Conservation (phyloP, 306 rosid genomes). For the Canavalia gladiata region DNA sequence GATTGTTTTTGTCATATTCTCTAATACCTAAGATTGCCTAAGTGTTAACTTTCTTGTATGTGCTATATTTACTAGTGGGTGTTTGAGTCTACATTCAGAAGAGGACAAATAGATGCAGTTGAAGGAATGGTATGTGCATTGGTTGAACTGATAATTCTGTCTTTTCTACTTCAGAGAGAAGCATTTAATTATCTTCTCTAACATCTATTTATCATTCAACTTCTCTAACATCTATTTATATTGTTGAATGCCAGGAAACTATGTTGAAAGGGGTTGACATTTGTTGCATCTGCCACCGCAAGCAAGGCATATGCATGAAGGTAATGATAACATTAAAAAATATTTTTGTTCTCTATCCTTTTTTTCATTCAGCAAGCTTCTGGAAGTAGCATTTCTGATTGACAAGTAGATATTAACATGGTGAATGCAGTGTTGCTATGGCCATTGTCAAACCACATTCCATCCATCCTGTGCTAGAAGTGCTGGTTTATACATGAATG, state of each 20-base stretch:
- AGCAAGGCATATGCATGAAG: constrained; percentile 88
- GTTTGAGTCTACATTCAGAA: constrained; percentile 83
- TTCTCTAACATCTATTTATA: neutral
- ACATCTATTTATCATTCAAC: neutral
- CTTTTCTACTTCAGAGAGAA: neutral
- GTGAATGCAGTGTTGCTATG: constrained; percentile 88
- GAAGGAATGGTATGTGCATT: constrained; percentile 86
- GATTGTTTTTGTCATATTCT: neutral
- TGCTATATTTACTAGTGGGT: constrained; percentile 71
- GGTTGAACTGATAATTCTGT: constrained; percentile 30
- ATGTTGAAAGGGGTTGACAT: constrained; percentile 67
- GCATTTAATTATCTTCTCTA: constrained; percentile 18
- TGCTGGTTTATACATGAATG: constrained; percentile 77
- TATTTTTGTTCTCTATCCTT: constrained; percentile 23
- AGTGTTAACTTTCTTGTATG: constrained; percentile 29
- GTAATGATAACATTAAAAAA: constrained; percentile 50
- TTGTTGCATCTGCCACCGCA: constrained; percentile 80
- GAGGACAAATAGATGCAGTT: constrained; percentile 83
- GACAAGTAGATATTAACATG: constrained; percentile 35
- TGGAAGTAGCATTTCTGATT: constrained; percentile 30
- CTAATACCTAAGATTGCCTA: constrained; percentile 8
- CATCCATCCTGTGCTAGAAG: constrained; percentile 96
- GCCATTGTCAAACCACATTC: constrained; percentile 86
- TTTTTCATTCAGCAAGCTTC: constrained; percentile 24
- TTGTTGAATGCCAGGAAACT: constrained; percentile 67